phyloP scores from a whole-genome alignment of 2,329 filamentous ascomycete species.

The Hypoxylon sp. region DNA sequence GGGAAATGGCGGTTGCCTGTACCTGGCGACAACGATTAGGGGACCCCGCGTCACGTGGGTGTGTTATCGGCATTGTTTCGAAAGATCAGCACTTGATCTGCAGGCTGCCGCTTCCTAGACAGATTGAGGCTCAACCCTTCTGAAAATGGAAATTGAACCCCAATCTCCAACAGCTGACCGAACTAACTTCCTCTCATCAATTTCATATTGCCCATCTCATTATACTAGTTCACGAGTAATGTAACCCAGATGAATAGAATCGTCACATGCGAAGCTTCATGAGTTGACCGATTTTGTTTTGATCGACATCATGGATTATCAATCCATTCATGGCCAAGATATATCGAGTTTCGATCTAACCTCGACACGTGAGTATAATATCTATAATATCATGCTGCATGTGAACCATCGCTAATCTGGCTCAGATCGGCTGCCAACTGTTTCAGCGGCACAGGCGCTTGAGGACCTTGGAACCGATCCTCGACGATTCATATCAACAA shows the following conservation, averaged over 20 bases:
- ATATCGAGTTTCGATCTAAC: slow-evolving; percentile 72
- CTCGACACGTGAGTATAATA: slow-evolving; percentile 61
- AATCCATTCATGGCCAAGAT: slow-evolving; percentile 72
- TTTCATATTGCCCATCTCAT: slow-evolving; percentile 7
- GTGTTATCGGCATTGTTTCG: slow-evolving; percentile 23
- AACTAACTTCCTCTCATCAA: slow-evolving; percentile 17
- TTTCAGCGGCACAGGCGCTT: slow-evolving; percentile 81
- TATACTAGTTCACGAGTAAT: not conserved
- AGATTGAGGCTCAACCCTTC: slow-evolving; percentile 44
- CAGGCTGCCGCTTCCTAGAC: slow-evolving; percentile 36
- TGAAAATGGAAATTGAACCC: slow-evolving; percentile 36
- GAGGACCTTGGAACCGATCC: slow-evolving; percentile 69
- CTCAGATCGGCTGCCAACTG: slow-evolving; percentile 80
- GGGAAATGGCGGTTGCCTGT: no score
- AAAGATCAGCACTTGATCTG: slow-evolving; percentile 43
- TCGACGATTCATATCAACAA: slow-evolving; percentile 68
- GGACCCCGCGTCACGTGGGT: slow-evolving; percentile 41
- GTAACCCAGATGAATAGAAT: not conserved
- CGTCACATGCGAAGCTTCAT: slow-evolving; percentile 28
- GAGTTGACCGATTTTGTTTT: slow-evolving; percentile 25
- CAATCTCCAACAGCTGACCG: slow-evolving; percentile 26
- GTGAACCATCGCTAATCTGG: slow-evolving; percentile 35
- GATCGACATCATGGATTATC: slow-evolving; percentile 66
- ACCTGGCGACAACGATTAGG: not conserved
- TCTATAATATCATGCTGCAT: slow-evolving; percentile 17